Percentiles rank a stretch among this genome's conserved stretches.
Conservation (phyloP, 805 yeast genomes). For the Brettanomyces anomalus region DNA sequence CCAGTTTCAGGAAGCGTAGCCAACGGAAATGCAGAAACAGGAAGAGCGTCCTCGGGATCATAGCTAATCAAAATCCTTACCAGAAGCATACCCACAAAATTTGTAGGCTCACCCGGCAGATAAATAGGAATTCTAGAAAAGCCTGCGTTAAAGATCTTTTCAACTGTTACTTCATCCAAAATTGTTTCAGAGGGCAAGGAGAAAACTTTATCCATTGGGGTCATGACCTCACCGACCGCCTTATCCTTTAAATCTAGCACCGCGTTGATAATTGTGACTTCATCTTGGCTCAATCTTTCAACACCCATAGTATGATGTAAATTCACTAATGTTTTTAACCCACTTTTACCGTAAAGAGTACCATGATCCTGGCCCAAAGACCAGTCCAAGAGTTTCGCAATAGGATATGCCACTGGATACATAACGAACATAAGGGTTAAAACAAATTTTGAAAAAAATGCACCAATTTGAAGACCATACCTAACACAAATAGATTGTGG, state of each 20-base stretch:
- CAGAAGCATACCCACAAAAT: constrained; percentile 90
- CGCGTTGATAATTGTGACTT: constrained; percentile 90
- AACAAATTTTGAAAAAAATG: constrained; percentile 85
- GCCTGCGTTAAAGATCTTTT: constrained; percentile 87
- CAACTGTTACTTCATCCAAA: constrained; percentile 76
- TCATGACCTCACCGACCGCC: constrained; percentile 80
- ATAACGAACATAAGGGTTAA: constrained; percentile 72
- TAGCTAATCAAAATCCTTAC: constrained; percentile 89
- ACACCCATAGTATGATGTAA: constrained; percentile 92
- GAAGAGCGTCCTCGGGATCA: constrained; percentile 93
- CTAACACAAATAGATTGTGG: constrained; percentile 93
- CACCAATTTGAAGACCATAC: constrained; percentile 86
- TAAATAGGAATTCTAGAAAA: constrained; percentile 93
- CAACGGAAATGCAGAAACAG: constrained; percentile 86
- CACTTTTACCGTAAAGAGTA: constrained; percentile 84
- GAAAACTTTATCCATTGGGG: constrained; percentile 84
- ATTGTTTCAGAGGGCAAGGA: constrained; percentile 79
- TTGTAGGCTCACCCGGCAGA: constrained; percentile 77
- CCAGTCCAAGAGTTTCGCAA: constrained; percentile 70
- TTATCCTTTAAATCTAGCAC: constrained; percentile 92
- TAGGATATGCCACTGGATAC: constrained; percentile 92
- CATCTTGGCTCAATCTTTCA: constrained; percentile 87
- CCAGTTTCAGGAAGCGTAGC: constrained; percentile 95
- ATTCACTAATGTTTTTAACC: constrained; percentile 87
- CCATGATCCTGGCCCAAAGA: constrained; percentile 95